Base-by-base conservation (phyloP, 2,329 filamentous ascomycete species). In the Exserohilum turcica region DNA sequence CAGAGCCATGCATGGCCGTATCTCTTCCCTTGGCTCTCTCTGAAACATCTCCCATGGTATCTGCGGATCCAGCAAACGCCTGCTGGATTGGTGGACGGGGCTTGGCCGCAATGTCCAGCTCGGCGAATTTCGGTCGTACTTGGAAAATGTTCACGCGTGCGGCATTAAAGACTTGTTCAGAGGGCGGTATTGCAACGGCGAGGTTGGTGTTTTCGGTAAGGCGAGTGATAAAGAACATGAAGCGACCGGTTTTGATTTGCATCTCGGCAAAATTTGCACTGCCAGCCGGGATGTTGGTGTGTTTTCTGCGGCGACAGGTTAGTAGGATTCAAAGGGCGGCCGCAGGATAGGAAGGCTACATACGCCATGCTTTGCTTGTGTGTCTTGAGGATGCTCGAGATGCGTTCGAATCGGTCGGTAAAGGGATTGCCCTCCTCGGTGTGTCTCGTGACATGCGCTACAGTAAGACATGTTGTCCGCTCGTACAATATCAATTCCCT, bases 121-220 rank as follows among this genome's bases (percentile, higher is more conserved):
- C 83, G n/a, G 81, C 80, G 71, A 97, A 97, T 61, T 90, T 89
- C 63, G 90, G 86, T 39, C 91, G 84, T 0, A 92, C 92, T 53
- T 96, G 88, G 75, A 91, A 87, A 61, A 93, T 94, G 71, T 97
- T 97, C 61, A 96, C 81, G 74, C 94, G 86, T 10, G 92, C 92
- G 47, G 90, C 86, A 66, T 97, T 97, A 79, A 96, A 96, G 5
- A 90, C 84, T 16, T 91, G 90, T 75, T 97, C 93, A 19, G 92
- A 92, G 0, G 93, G 92, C 0, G 94, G 92, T 61, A 97, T 85
- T 31, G 95, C 88, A 7, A 95, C 91, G 68, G 96, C 91, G 55
- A 99, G 87, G 70, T 97, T 97, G 2, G 94, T 99, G 76, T 99
- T 99, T 47, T 94, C 95, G 2, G 94, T 99, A 63, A 99, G 92